Evolutionary conservation across 345 rosid genomes (phyloP).

Genomic region (Hibiscus syriacus): DNA sequence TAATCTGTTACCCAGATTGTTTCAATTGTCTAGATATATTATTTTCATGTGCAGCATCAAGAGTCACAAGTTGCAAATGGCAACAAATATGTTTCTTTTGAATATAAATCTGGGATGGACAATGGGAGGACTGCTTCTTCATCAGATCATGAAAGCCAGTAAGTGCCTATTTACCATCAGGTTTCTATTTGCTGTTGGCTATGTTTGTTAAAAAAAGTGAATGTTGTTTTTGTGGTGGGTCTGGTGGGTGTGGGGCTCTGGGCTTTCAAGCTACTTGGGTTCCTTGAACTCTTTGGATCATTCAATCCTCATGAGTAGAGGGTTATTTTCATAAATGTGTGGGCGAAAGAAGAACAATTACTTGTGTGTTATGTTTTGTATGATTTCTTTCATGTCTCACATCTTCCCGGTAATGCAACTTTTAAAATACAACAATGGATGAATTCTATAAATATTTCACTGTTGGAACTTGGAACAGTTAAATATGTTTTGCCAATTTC

Average conservation of each 20-base stretch:
- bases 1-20: not conserved
- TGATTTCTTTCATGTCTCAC: not conserved
- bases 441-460: not conserved
- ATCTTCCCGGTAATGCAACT: not conserved
- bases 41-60: conserved; percentile 66
- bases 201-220: not conserved
- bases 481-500: not conserved
- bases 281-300: conserved; percentile 11
- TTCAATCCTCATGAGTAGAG: conserved; percentile 10
- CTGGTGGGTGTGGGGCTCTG: not conserved
- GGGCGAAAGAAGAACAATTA: not conserved
- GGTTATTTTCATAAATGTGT: not conserved
- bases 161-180: conserved; percentile 37
- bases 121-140: conserved; percentile 88
- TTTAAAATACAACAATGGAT: not conserved
- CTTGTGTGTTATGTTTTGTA: not conserved
- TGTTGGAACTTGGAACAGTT: not conserved
- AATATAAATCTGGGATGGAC: conserved; percentile 94
- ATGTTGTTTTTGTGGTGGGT: not conserved
- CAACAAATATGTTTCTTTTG: conserved; percentile 83
- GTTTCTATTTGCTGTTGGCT: not conserved
- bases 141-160: conserved; percentile 97
- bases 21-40: conserved; percentile 10
- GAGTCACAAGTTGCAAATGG: conserved; percentile 77
- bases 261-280: not conserved